A percentile compares a stretch with the other conserved stretches of the same genome.
Evolutionary conservation across 495 filamentous ascomycete species (phyloP).

Genomic region (Aspergillus bertholletiae): DNA sequence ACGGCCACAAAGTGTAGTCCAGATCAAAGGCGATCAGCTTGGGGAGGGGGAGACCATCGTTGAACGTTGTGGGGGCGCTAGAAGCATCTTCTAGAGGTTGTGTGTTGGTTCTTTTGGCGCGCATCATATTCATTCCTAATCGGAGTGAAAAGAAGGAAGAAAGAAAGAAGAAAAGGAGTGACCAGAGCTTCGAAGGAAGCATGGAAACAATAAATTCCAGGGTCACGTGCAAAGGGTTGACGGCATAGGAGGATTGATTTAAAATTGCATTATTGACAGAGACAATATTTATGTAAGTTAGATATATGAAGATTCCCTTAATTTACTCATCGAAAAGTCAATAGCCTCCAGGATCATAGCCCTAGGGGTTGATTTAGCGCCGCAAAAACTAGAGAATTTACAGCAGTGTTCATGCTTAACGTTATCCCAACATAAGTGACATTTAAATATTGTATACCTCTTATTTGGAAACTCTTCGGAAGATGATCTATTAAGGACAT

Average conservation of each 20-base stretch:
- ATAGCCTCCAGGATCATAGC: too few species aligned
- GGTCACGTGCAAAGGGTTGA: too few species aligned
- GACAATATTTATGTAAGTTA: too few species aligned
- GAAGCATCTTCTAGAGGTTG: conserved; percentile 37
- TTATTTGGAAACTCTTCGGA: neutral
- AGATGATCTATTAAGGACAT: neutral
- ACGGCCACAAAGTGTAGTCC: conserved; percentile 97
- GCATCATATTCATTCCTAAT: conserved; percentile 25
- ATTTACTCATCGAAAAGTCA: too few species aligned
- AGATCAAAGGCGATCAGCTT: conserved; percentile 88
- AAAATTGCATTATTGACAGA: too few species aligned
- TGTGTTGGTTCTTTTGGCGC: conserved; percentile 36
- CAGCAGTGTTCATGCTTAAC: neutral
- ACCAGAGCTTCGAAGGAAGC: neutral
- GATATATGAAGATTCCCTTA: too few species aligned
- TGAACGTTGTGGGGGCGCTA: conserved; percentile 57
- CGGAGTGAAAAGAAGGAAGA: neutral
- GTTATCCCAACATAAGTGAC: neutral
- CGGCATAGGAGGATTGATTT: too few species aligned
- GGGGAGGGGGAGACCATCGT: conserved; percentile 76
- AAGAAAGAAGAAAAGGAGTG: neutral
- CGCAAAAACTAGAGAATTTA: neutral
- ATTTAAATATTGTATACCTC: too few species aligned
- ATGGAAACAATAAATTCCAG: too few species aligned
- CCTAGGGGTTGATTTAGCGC: neutral